A percentile compares a stretch with the other conserved stretches of the same genome.
These are phyloP conservation scores for Artemisia argyi DNA, from an alignment of 129 eudicot species.

Conservation along the genomic window DNA sequence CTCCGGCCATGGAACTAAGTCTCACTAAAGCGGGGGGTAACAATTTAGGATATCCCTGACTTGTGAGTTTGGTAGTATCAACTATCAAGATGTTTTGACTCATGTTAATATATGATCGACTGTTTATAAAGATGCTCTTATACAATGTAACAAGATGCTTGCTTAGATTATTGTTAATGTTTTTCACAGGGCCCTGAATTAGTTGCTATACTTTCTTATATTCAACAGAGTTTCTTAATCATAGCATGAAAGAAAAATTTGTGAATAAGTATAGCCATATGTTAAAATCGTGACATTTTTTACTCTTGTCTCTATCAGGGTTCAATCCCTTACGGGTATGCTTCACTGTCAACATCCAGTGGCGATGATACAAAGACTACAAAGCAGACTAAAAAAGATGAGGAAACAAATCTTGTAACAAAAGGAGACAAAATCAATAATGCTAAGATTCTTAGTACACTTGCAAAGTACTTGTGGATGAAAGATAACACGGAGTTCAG, in stretches of 20 bases:
- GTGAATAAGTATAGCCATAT: slow-evolving; percentile 3
- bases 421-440: slow-evolving; percentile 51
- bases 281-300: slow-evolving; percentile 2
- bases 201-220: background rate
- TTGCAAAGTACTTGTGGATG: slow-evolving; percentile 85
- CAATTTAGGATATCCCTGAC: background rate
- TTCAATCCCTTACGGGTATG: slow-evolving; percentile 50
- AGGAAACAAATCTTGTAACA: slow-evolving; percentile 24
- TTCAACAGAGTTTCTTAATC: slow-evolving; percentile 10
- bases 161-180: slow-evolving; percentile 6
- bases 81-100: background rate
- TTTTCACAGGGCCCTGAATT: background rate
- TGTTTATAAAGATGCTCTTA: background rate
- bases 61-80: slow-evolving; percentile 9
- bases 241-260: background rate
- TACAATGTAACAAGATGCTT: slow-evolving; percentile 1
- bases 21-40: too few relatives aligned
- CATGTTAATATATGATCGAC: background rate
- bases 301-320: slow-evolving; percentile 48
- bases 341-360: slow-evolving; percentile 63
- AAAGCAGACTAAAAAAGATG: slow-evolving; percentile 34
- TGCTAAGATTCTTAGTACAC: slow-evolving; percentile 69
- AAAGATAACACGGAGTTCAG: slow-evolving; percentile 88
- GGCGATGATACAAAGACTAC: slow-evolving; percentile 25
- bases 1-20: too few relatives aligned